Evolutionary conservation across 2,329 filamentous ascomycete genomes (phyloP), one percentile per base, ranked within the genome.

Genomic region (Fusarium sp.): DNA sequence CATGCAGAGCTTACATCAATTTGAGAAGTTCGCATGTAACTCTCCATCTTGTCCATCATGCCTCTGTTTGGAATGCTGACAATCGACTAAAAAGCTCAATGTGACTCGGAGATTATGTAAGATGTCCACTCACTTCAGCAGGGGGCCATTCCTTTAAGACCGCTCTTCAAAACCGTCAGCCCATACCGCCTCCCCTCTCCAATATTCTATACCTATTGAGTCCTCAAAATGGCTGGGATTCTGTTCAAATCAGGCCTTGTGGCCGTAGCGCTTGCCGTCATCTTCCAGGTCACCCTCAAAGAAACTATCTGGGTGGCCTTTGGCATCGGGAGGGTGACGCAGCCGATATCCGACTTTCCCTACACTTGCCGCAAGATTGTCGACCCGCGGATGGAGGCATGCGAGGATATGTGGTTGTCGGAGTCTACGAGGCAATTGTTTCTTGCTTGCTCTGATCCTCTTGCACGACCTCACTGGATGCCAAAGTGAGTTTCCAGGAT

Each of bases 331-430:
- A 73, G 54, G 8, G 63, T 63, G 2, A 33, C 72, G 2, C 75
- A 79, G 9, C 77, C 77, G 1, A 47, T 79, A 2, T 62, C 66
- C 38, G 70, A 77, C 4, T 79, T 79, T 16, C 77, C 77, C 3
- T 79, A 79, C n/a, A 73, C 56, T 1, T 79, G 77, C n/a, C 77
- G 76, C 14, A 69, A 63, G 29, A 78, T 79, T 8, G 50, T 63
- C 1, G 66, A 79, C 14, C 22, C 60, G 2, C 52, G 64, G 0
- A 40, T 79, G 40, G 68, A 79, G n/a, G 75, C 77, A 1, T 79
- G 77, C 16, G 77, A 79, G 14, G 77, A 79, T 29, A 79, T 79
- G 77, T 79, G 77, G 66, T 18, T 79, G 1, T 79, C 77, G 0
- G 66, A 73, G 1, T 69, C 70, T 8, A 79, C 75, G 0, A 64